Evolutionary conservation across 1,284 basidiomycete species (phyloP).

Genomic region (Cerrena zonata): DNA sequence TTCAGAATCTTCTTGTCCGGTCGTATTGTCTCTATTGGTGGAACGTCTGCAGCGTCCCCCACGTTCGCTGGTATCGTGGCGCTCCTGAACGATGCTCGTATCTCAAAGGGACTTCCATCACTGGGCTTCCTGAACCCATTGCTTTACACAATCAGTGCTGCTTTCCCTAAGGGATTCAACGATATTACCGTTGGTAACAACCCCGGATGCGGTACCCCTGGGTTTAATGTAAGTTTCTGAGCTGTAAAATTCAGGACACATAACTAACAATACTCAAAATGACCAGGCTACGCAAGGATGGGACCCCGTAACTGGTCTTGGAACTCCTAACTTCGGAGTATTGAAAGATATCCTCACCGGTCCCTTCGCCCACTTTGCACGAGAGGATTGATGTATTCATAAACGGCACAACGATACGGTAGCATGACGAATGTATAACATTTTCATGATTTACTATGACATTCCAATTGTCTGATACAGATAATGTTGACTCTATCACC

Average conservation of each 20-base stretch:
- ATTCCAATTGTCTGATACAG: too few species aligned
- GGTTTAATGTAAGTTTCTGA: constrained; percentile 37
- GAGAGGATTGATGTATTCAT: too few species aligned
- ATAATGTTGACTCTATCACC: background rate
- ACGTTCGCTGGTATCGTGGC: constrained; percentile 50
- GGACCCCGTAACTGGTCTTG: constrained; percentile 32
- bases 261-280: background rate
- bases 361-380: background rate
- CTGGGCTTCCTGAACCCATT: constrained; percentile 59
- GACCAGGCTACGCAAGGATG: constrained; percentile 28
- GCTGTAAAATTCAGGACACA: background rate
- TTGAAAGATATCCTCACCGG: constrained; percentile 17
- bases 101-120: constrained; percentile 33
- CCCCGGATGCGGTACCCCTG: constrained; percentile 51
- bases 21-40: constrained; percentile 31
- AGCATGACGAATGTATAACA: too few species aligned
- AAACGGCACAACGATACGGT: too few species aligned
- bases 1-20: constrained; percentile 38
- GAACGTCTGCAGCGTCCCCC: constrained; percentile 58
- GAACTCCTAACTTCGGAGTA: constrained; percentile 25
- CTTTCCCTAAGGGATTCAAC: constrained; percentile 33
- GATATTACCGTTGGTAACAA: constrained; percentile 52
- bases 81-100: constrained; percentile 56
- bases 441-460: too few species aligned
- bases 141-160: constrained; percentile 37